Evolutionary conservation across 2,329 filamentous ascomycete species (phyloP), one percentile per base, ranked within the genome.

Genomic region (Pyricularia sp.): DNA sequence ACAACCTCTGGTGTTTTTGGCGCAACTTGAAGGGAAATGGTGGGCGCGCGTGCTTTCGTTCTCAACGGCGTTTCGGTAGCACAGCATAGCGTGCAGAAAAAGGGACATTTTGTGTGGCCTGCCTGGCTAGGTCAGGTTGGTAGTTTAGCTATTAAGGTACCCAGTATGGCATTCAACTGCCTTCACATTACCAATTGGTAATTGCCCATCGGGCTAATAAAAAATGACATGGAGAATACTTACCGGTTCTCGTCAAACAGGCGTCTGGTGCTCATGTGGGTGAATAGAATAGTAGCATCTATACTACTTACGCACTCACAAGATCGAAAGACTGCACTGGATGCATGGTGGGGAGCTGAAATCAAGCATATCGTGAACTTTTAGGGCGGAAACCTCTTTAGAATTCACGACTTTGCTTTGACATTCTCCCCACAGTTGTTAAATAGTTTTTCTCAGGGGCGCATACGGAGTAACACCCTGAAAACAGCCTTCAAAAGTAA

Each of bases 51-150:
- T 57, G 53, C 22, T 26, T 57, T 57, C 22, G 53, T 57, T 57
- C 59, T 61, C 59, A 61, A 61, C 59, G 59, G 59, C 59, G 59
- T 61, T 61, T 60, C 19, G 26, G 26, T 31, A 35, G 59, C 31
- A 61, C 59, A 31, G 59, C 26, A 61, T 35, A 28, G 26, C 19
- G 12, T 28, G 59, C 59, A 61, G 31, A 24, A 31, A 61, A 31
- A 28, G 59, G 26, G 59, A n/a, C 16, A n/a, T 31, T 31, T 35
- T n/a, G 28, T 31, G 24, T 31, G 59, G 59, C 33, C 59, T 61
- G 24, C 22, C 53, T 57, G 13, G 49, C 49, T 53, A 4, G 5
- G 8, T n/a, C 24, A 24, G n/a, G 3, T 26, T 12, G 33, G 22
- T 57, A 26, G 22, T 57, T 57, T 57, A 57, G 22, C 10, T 57